These are phyloP conservation scores for Centella asiatica DNA, from an alignment of 129 eudicot species.

Conservation along the genomic window DNA sequence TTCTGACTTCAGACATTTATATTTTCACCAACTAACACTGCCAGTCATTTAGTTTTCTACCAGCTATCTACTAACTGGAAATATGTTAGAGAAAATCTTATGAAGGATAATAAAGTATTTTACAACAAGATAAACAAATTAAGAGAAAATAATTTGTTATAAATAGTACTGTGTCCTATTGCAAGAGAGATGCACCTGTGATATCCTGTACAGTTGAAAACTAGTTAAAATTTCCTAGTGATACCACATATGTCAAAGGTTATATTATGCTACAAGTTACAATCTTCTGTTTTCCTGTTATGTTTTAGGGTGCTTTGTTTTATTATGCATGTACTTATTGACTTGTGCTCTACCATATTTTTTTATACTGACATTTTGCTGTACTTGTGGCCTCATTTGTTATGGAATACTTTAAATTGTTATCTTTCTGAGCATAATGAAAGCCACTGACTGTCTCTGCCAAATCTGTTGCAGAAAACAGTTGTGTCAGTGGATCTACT, in stretches of 20 bases:
- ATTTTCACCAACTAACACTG: conserved; percentile 24
- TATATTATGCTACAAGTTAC: conserved; percentile 15
- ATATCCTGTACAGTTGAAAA: background rate
- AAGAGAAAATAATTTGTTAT: background rate
- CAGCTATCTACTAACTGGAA: conserved; percentile 7
- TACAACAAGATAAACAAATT: background rate
- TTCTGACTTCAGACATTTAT: conserved; percentile 28
- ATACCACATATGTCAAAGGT: conserved; percentile 36
- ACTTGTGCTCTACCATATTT: background rate
- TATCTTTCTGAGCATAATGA: conserved; percentile 3
- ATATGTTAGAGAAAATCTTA: conserved; percentile 1
- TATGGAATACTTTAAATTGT: background rate
- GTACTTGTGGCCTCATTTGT: background rate
- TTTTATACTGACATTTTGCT: conserved; percentile 5
- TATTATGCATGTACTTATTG: conserved; percentile 16
- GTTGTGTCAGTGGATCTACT: conserved; percentile 52
- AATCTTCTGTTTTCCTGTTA: background rate
- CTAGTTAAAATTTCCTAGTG: conserved; percentile 7
- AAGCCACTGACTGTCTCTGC: conserved; percentile 9
- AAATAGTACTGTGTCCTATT: conserved; percentile 19
- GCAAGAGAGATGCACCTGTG: conserved; percentile 14
- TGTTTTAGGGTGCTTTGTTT: background rate
- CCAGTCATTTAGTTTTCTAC: conserved; percentile 31
- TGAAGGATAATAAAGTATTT: background rate
- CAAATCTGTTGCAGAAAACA: conserved; percentile 42